These are phyloP conservation scores for Iris macrosiphon DNA, from an alignment of 106 monocot species.

Conservation along the genomic window DNA sequence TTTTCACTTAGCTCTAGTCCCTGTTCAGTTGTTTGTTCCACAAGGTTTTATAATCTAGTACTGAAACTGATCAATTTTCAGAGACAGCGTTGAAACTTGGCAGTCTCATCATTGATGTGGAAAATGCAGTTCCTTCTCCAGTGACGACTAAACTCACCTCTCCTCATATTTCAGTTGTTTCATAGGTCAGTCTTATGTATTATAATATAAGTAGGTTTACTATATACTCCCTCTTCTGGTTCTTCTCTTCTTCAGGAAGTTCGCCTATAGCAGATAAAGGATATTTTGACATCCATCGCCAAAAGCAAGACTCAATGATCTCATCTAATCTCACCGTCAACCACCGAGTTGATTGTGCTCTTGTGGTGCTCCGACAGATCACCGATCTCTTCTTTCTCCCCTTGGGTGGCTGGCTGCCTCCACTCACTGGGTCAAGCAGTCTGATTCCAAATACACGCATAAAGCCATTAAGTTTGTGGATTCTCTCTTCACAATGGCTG, in stretches of 20 bases:
- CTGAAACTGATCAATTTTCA: conserved; percentile 11
- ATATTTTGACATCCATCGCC: conserved; percentile 45
- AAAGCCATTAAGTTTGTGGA: conserved; percentile 30
- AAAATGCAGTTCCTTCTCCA: conserved; percentile 89
- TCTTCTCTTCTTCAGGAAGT: conserved; percentile 64
- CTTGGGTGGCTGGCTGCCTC: conserved; percentile 93
- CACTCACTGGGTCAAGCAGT: conserved; percentile 40
- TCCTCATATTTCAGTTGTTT: conserved; percentile 31
- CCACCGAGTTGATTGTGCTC: conserved; percentile 70
- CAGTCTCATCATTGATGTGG: conserved; percentile 81
- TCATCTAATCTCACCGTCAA: conserved; percentile 74
- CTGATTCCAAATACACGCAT: conserved; percentile 1
- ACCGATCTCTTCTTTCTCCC: conserved; percentile 70
- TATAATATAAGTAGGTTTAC: too few species aligned
- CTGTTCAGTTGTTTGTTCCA: too few species aligned
- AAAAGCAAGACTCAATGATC: conserved; percentile 66
- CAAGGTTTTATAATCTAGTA: too few species aligned
- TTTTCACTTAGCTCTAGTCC: too few species aligned
- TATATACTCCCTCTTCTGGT: too few species aligned
- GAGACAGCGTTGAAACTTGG: conserved; percentile 85
- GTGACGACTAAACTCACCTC: conserved; percentile 52
- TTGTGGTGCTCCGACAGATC: conserved; percentile 81
- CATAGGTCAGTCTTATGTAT: conserved; percentile 37
- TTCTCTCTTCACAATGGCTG: conserved; percentile 72
- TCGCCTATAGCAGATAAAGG: conserved; percentile 68